A percentile compares a stretch with the other conserved stretches of the same genome.
These are phyloP conservation scores for Wickerhamomyces hampshirensis DNA, from an alignment of 805 yeast genomes.

Conservation along the genomic window DNA sequence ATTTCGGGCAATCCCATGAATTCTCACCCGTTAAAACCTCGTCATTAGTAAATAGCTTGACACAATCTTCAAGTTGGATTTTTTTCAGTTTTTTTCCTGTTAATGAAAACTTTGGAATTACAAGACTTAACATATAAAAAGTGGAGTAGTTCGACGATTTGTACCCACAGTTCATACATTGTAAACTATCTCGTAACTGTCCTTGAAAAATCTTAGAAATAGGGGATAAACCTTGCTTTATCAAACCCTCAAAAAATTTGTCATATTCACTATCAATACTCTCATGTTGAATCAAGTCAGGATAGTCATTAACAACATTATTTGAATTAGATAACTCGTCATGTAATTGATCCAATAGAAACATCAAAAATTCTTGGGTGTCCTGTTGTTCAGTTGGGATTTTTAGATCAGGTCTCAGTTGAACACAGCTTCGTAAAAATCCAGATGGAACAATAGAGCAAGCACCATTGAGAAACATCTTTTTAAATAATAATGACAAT, in stretches of 20 bases:
- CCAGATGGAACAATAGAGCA: slow-evolving; percentile 60
- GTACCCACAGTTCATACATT: slow-evolving; percentile 62
- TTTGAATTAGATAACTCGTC: slow-evolving; percentile 49
- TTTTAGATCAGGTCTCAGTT: slow-evolving; percentile 58
- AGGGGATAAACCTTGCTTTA: slow-evolving; percentile 63
- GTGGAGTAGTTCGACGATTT: slow-evolving; percentile 56
- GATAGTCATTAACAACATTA: slow-evolving; percentile 33
- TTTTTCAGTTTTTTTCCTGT: slow-evolving; percentile 28
- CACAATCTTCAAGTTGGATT: slow-evolving; percentile 56
- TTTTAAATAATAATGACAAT: slow-evolving; percentile 47
- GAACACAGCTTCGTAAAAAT: slow-evolving; percentile 48
- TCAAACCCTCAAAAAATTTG: slow-evolving; percentile 53
- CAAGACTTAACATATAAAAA: slow-evolving; percentile 58
- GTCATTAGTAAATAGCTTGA: slow-evolving; percentile 54
- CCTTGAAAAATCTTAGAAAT: slow-evolving; percentile 67
- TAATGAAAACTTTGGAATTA: slow-evolving; percentile 41
- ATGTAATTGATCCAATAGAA: slow-evolving; percentile 62
- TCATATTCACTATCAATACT: slow-evolving; percentile 43
- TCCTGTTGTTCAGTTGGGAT: slow-evolving; percentile 80
- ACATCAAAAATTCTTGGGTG: slow-evolving; percentile 69
- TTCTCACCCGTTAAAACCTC: slow-evolving; percentile 68
- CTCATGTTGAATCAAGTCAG: slow-evolving; percentile 32
- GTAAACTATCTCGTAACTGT: slow-evolving; percentile 59
- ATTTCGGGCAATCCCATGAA: slow-evolving; percentile 82
- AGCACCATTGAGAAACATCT: slow-evolving; percentile 55